Conservation (phyloP, 2,329 filamentous ascomycete genomes). For the Juglanconis oblonga region DNA sequence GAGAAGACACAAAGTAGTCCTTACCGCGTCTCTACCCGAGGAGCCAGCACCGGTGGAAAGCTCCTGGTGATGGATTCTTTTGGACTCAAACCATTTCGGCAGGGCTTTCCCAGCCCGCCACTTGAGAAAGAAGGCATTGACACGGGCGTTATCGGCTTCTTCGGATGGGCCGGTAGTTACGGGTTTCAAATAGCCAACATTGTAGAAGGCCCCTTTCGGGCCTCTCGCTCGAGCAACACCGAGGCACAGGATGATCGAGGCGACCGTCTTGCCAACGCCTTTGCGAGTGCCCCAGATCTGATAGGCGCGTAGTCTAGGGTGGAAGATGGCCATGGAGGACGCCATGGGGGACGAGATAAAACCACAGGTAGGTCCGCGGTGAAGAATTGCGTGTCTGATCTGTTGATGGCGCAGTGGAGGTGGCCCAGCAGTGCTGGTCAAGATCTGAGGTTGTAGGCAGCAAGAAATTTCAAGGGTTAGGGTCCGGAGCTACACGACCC, state of each 20-base stretch:
- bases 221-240: slow-evolving; percentile 41
- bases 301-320: slow-evolving; percentile 65
- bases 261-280: slow-evolving; percentile 79
- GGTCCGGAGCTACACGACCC: neutral
- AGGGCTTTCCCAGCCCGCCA: neutral
- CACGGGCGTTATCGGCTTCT: slow-evolving; percentile 56
- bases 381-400: neutral
- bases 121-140: neutral
- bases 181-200: slow-evolving; percentile 71
- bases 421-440: too few species aligned
- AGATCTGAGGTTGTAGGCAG: neutral
- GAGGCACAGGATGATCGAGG: slow-evolving; percentile 69
- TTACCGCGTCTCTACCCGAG: too few species aligned
- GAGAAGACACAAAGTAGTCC: too few species aligned
- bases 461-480: neutral
- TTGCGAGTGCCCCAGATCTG: slow-evolving; percentile 85
- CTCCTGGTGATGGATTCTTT: neutral
- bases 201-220: slow-evolving; percentile 31
- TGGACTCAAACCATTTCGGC: neutral
- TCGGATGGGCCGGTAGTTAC: slow-evolving; percentile 71
- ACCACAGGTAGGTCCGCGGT: neutral
- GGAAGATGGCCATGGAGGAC: slow-evolving; percentile 59
- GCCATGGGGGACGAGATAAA: slow-evolving; percentile 29
- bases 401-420: too few species aligned
- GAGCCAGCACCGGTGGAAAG: too few species aligned